A percentile compares a stretch with the other conserved stretches of the same genome.
Evolutionary conservation across 805 yeast genomes (phyloP).

Genomic region (Candida yuanshanica): DNA sequence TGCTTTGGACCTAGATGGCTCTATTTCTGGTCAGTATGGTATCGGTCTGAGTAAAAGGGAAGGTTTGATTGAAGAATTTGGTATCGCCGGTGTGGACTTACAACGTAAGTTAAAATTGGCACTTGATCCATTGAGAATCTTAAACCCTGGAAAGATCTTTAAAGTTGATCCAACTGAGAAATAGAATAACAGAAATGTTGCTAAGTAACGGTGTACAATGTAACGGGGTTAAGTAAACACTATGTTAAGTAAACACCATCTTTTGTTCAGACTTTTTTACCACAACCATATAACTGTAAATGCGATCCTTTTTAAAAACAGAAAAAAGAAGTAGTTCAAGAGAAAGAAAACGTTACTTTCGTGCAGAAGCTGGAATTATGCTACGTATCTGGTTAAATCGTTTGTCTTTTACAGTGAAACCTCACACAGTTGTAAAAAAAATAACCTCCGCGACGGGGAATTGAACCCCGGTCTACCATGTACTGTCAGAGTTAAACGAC

Average conservation of each 20-base stretch:
- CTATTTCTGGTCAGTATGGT: slow-evolving; percentile 82
- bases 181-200: too few species aligned
- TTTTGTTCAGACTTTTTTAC: too few species aligned
- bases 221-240: too few species aligned
- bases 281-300: too few species aligned
- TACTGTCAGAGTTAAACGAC: slow-evolving; percentile 3
- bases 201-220: too few species aligned
- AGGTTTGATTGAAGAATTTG: slow-evolving; percentile 53
- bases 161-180: slow-evolving; percentile 44
- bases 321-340: too few species aligned
- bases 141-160: slow-evolving; percentile 75
- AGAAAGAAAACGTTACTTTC: too few species aligned
- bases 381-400: too few species aligned
- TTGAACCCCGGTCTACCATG: slow-evolving; percentile 13
- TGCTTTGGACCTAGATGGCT: slow-evolving; percentile 67
- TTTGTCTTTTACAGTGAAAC: too few species aligned
- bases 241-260: too few species aligned
- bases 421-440: slow-evolving; percentile 1
- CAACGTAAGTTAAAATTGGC: slow-evolving; percentile 69
- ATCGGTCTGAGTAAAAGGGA: slow-evolving; percentile 69
- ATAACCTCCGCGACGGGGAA: slow-evolving; percentile 11
- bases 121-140: slow-evolving; percentile 60
- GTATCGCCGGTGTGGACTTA: slow-evolving; percentile 53
- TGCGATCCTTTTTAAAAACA: too few species aligned
- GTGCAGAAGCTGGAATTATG: too few species aligned